Percentiles rank a stretch among this genome's conserved stretches.
These are phyloP conservation scores for Beta macrorhiza DNA, from an alignment of 179 eudicot species.

Conservation along the genomic window DNA sequence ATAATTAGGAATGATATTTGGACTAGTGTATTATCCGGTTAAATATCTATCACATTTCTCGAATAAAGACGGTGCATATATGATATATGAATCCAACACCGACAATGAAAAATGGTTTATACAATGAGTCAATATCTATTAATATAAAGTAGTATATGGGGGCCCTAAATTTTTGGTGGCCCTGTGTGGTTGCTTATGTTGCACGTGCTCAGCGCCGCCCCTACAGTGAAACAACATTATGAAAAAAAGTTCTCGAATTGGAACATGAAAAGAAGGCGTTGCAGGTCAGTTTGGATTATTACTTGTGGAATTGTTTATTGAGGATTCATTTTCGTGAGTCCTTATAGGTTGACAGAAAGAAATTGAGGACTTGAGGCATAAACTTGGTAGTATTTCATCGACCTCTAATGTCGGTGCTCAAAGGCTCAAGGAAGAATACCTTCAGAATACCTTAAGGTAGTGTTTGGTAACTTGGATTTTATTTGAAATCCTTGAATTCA, in stretches of 20 bases:
- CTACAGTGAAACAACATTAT: conserved; percentile 81
- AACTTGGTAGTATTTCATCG: conserved; percentile 70
- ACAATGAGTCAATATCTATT: too few relatives aligned
- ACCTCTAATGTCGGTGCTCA: conserved; percentile 76
- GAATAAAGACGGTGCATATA: too few relatives aligned
- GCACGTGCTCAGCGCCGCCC: conserved; percentile 33
- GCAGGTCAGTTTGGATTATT: conserved; percentile 51
- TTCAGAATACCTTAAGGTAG: conserved; percentile 58
- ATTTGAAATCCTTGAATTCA: too few relatives aligned
- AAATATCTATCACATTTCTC: too few relatives aligned
- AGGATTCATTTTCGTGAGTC: conserved; percentile 6
- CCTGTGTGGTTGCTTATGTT: conserved; percentile 23
- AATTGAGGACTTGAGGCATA: conserved; percentile 72
- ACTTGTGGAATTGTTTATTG: neutral
- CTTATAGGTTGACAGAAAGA: conserved; percentile 60
- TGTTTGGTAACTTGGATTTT: too few relatives aligned
- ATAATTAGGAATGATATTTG: too few relatives aligned
- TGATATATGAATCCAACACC: too few relatives aligned
- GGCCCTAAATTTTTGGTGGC: too few relatives aligned
- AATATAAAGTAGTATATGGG: too few relatives aligned
- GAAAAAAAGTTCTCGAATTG: conserved; percentile 88
- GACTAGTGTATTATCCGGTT: too few relatives aligned
- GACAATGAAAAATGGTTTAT: too few relatives aligned
- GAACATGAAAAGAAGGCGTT: conserved; percentile 79
- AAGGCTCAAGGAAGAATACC: conserved; percentile 88